A percentile compares a stretch with the other conserved stretches of the same genome.
These are phyloP conservation scores for Peronospora belbahrii DNA, from an alignment of 352 stramenopile species.

Conservation along the genomic window DNA sequence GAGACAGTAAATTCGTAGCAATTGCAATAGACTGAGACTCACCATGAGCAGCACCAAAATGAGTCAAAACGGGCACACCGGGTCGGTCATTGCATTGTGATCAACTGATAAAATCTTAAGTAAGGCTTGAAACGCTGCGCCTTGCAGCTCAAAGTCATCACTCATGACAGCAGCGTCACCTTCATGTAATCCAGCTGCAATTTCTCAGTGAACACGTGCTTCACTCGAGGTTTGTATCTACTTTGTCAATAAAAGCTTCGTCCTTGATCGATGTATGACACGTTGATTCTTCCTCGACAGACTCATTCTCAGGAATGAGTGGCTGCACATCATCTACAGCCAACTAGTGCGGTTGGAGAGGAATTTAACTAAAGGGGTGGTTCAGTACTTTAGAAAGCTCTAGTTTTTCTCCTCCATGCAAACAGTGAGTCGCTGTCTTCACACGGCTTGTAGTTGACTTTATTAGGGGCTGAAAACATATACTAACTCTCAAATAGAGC, in stretches of 20 bases:
- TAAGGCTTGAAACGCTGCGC: conserved; percentile 72
- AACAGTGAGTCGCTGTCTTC: conserved; percentile 55
- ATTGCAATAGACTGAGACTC: conserved; percentile 1
- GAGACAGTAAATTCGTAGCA: background rate
- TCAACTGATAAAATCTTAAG: conserved; percentile 81
- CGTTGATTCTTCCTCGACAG: conserved; percentile 57
- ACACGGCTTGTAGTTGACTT: conserved; percentile 48
- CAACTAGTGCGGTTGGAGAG: conserved; percentile 76
- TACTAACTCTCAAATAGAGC: conserved; percentile 45
- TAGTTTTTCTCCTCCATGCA: conserved; percentile 64
- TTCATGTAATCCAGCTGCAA: conserved; percentile 87
- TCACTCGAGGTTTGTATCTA: conserved; percentile 70
- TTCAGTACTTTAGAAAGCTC: conserved; percentile 65
- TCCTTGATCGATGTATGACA: conserved; percentile 69
- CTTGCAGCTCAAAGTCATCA: conserved; percentile 63
- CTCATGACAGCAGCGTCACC: conserved; percentile 77
- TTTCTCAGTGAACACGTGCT: conserved; percentile 84
- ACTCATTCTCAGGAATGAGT: conserved; percentile 79
- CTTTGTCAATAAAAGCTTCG: conserved; percentile 53
- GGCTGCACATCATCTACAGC: conserved; percentile 78
- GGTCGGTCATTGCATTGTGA: conserved; percentile 79
- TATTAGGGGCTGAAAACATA: conserved; percentile 49
- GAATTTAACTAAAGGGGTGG: conserved; percentile 59
- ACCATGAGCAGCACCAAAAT: conserved; percentile 90
- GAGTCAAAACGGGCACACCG: conserved; percentile 74